These are phyloP conservation scores for Nannizzia gypsea DNA, from an alignment of 2,329 filamentous ascomycete species.

Conservation along the genomic window DNA sequence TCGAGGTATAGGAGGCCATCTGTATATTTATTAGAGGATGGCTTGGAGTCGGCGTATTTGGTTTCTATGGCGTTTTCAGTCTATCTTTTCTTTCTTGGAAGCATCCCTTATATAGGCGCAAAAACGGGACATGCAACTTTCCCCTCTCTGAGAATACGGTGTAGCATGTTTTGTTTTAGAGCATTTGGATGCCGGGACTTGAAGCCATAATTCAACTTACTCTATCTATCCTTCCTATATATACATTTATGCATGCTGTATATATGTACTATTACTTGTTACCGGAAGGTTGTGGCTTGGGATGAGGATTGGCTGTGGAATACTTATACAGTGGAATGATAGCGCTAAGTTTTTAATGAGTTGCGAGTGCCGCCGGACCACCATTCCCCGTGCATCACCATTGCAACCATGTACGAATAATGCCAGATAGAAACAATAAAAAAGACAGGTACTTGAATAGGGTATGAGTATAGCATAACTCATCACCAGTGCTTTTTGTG, in stretches of 20 bases:
- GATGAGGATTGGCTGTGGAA: background rate
- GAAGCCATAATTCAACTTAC: background rate
- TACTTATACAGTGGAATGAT: background rate
- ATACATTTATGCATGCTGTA: background rate
- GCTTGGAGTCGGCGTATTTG: background rate
- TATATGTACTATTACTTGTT: background rate
- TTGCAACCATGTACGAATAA: background rate
- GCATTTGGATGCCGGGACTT: background rate
- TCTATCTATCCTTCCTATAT: background rate
- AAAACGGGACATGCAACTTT: background rate
- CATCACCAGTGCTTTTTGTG: background rate
- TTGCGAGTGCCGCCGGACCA: background rate
- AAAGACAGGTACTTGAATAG: background rate
- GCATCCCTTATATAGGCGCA: background rate
- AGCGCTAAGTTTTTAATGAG: background rate
- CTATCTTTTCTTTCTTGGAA: background rate
- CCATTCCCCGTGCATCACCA: background rate
- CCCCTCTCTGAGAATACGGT: background rate
- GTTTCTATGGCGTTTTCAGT: background rate
- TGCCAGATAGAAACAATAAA: background rate
- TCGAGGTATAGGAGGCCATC: background rate
- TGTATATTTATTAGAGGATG: constrained; percentile 1
- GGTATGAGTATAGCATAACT: background rate
- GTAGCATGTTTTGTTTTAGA: background rate
- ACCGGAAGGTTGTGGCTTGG: background rate